A percentile compares a stretch with the other conserved stretches of the same genome.
Conservation (phyloP, 2,329 filamentous ascomycete genomes). For the Penicillium rolfsii region DNA sequence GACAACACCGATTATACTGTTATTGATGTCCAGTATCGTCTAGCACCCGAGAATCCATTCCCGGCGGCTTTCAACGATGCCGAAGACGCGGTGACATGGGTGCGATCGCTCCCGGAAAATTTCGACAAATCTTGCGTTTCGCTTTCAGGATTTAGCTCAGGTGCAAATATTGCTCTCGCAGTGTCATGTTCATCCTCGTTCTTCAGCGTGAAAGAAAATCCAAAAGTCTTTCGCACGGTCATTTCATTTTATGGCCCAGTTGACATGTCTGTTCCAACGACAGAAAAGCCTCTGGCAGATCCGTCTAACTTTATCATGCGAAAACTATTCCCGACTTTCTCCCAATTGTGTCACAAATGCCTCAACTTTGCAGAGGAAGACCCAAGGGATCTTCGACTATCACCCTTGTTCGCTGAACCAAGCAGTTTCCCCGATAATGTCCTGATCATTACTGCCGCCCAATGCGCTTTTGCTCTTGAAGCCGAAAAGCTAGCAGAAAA, state of each 20-base stretch:
- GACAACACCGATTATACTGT: conserved; percentile 32
- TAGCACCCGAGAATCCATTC: conserved; percentile 45
- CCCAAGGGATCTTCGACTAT: conserved; percentile 30
- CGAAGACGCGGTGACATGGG: conserved; percentile 39
- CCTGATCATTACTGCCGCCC: conserved; percentile 31
- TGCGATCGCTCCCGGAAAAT: conserved; percentile 32
- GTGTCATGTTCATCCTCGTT: conserved; percentile 26
- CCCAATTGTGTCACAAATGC: conserved; percentile 33
- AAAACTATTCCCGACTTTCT: conserved; percentile 28
- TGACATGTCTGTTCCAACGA: conserved; percentile 25
- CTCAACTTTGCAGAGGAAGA: conserved; percentile 10
- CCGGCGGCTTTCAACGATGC: conserved; percentile 44
- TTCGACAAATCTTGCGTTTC: conserved; percentile 38
- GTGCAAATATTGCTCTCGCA: conserved; percentile 44
- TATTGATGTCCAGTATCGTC: conserved; percentile 44
- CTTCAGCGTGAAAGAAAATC: conserved; percentile 10
- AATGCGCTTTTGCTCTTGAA: conserved; percentile 32
- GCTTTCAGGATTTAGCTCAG: conserved; percentile 48
- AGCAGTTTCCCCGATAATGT: conserved; percentile 26
- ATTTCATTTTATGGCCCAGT: conserved; percentile 38
- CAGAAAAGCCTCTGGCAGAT: conserved; percentile 19
- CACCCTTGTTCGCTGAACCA: conserved; percentile 28
- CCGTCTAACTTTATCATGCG: conserved; percentile 26
- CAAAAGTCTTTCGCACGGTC: conserved; percentile 27
- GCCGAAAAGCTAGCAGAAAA: conserved; percentile 29